These are phyloP conservation scores for Hypoxylon rickii DNA, from an alignment of 495 filamentous ascomycete species.

Conservation along the genomic window DNA sequence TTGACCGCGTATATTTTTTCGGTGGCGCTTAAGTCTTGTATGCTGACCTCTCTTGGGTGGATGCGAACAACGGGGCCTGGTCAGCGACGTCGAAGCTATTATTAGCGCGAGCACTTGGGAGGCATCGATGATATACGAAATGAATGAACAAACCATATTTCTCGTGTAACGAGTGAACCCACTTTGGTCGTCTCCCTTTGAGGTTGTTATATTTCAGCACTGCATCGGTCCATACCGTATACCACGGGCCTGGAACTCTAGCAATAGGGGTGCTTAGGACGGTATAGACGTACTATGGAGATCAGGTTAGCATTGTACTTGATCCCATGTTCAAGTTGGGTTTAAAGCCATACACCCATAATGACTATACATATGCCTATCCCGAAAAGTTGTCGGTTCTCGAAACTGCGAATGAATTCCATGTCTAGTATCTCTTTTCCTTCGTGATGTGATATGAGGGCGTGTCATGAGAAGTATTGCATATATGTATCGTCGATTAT, in stretches of 20 bases:
- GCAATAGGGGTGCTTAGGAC: constrained; percentile 27
- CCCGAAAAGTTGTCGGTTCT: constrained; percentile 8
- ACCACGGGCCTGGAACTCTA: constrained; percentile 36
- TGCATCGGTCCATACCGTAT: constrained; percentile 45
- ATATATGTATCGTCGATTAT: too few relatives aligned
- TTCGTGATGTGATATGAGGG: background rate
- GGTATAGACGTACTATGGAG: constrained; percentile 15
- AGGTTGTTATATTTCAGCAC: constrained; percentile 42
- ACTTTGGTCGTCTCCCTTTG: constrained; percentile 38
- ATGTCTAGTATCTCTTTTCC: background rate
- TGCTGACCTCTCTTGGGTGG: constrained; percentile 43
- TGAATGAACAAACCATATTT: constrained; percentile 48
- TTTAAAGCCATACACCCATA: constrained; percentile 12
- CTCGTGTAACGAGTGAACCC: constrained; percentile 49
- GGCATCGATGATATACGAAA: too few relatives aligned
- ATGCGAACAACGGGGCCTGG: constrained; percentile 52
- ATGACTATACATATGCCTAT: constrained; percentile 1
- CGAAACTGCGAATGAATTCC: constrained; percentile 4
- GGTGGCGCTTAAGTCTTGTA: constrained; percentile 42
- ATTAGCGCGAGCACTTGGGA: too few relatives aligned
- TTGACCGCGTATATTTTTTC: constrained; percentile 49
- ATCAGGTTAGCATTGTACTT: constrained; percentile 1
- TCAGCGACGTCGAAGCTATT: too few relatives aligned
- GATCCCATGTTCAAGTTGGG: background rate
- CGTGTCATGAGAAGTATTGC: too few relatives aligned